These are phyloP conservation scores for cucumber (Cucumis sativus) DNA, from an alignment of 306 rosid species.

Conservation along the genomic window Cucumber_9930_V3 NC_026660.2:5081001-5081500, in stretches of 20 bases:
- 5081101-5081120: constrained; percentile 97
- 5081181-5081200: constrained; percentile 97
- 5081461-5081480: constrained; percentile 96
- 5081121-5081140: constrained; percentile 86
- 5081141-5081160: constrained; percentile 87
- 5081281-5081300: constrained; percentile 86
- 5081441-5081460: constrained; percentile 92
- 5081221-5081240: constrained; percentile 80
- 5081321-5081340: constrained; percentile 96
- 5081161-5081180: constrained; percentile 96
- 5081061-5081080: constrained; percentile 92
- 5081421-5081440: constrained; percentile 93
- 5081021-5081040: constrained; percentile 97
- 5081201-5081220: constrained; percentile 91
- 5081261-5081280: constrained; percentile 93
- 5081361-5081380: constrained; percentile 91
- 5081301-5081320: constrained; percentile 93
- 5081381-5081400: constrained; percentile 43
- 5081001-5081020: constrained; percentile 38
- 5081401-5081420: constrained; percentile 95
- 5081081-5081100: constrained; percentile 98
- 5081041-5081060: constrained; percentile 88
- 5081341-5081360: constrained; percentile 97
- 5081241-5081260: constrained; percentile 95
- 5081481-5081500: constrained; percentile 88